A percentile compares a stretch with the other conserved stretches of the same genome.
Evolutionary conservation across 495 filamentous ascomycete species (phyloP).

Genomic region (Penicillium daleae): DNA sequence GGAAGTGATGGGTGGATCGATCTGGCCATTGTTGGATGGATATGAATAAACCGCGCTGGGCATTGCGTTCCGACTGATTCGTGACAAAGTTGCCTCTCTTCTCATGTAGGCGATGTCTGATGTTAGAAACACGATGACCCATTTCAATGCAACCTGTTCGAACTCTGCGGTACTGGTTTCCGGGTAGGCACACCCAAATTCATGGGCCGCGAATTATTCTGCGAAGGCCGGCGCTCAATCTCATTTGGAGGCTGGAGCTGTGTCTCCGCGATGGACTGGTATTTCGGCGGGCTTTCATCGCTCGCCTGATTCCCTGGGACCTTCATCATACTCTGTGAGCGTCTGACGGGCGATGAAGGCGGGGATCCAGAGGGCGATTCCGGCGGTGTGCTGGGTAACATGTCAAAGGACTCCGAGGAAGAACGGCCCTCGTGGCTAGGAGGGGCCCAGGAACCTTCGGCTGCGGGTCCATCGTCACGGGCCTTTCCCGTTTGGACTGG

Average conservation of each 20-base stretch:
- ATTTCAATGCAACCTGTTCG: constrained; percentile 15
- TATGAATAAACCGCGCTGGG: background rate
- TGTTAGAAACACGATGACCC: background rate
- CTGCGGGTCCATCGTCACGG: constrained; percentile 30
- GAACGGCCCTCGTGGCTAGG: constrained; percentile 34
- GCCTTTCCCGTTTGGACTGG: constrained; percentile 37
- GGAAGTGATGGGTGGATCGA: background rate
- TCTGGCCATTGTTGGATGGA: background rate
- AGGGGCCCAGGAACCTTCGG: constrained; percentile 25
- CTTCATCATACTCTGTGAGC: constrained; percentile 46
- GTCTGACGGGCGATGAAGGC: constrained; percentile 38
- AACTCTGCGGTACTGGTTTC: constrained; percentile 46
- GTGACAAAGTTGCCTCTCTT: background rate
- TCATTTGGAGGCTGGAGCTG: constrained; percentile 19
- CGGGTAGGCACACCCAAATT: constrained; percentile 46
- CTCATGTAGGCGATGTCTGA: background rate
- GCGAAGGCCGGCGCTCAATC: constrained; percentile 26
- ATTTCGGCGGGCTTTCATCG: constrained; percentile 47
- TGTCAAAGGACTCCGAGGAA: constrained; percentile 52
- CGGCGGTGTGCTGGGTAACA: constrained; percentile 49
- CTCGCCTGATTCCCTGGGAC: constrained; percentile 32
- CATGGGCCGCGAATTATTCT: constrained; percentile 35
- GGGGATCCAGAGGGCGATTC: constrained; percentile 46
- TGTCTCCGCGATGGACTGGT: constrained; percentile 36
- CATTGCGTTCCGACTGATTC: no score